phyloP scores from a whole-genome alignment of 2,329 filamentous ascomycete species.

The Colletotrichum sidae region DNA sequence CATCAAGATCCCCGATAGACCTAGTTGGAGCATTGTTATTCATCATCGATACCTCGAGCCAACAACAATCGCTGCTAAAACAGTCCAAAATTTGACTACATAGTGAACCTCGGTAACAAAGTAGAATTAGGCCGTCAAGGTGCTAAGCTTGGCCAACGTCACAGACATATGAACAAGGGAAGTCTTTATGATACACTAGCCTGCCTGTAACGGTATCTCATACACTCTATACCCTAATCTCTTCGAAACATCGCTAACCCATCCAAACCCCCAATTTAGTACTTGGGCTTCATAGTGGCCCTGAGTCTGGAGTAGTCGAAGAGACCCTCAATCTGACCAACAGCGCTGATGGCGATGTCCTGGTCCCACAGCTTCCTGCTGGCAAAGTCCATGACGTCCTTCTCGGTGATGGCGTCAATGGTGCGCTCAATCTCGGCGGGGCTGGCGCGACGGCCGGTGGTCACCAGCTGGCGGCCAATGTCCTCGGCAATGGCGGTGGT shows the following conservation, averaged over 20 bases:
- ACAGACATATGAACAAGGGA: conserved; percentile 40
- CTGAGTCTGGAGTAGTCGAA: conserved; percentile 83
- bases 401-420: conserved; percentile 89
- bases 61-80: no score
- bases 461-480: conserved; percentile 98
- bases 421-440: conserved; percentile 95
- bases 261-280: conserved; percentile 50
- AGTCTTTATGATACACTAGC: conserved; percentile 66
- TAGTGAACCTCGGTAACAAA: conserved; percentile 9
- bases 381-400: conserved; percentile 97
- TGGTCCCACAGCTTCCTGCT: conserved; percentile 97
- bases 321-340: conserved; percentile 90
- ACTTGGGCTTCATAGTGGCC: conserved; percentile 89
- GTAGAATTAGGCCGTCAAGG: conserved; percentile 36
- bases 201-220: conserved; percentile 63
- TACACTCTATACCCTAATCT: conserved; percentile 66
- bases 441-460: conserved; percentile 90
- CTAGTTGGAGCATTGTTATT: no score
- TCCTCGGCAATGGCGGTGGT: conserved; percentile 98
- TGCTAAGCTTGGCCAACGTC: conserved; percentile 32
- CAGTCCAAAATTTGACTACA: no score
- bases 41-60: no score
- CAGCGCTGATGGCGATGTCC: conserved; percentile 92
- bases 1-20: no score
- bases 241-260: conserved; percentile 42